These are phyloP conservation scores for Pestalotiopsis sp. DNA, from an alignment of 2,329 filamentous ascomycete species.

Conservation along the genomic window DNA sequence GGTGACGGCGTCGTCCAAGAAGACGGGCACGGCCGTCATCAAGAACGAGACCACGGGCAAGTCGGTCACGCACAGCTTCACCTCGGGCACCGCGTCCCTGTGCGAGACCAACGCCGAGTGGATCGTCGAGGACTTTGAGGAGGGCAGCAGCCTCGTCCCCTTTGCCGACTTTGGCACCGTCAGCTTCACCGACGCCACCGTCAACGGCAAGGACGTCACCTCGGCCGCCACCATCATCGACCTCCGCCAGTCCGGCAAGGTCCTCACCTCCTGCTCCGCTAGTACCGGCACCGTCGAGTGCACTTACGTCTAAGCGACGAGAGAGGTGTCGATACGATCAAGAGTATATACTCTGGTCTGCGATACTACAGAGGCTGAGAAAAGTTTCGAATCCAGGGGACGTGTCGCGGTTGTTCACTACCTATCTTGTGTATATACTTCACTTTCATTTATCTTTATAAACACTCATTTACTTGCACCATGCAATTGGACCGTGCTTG, in stretches of 20 bases:
- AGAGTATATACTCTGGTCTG: not conserved
- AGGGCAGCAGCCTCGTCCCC: conserved; percentile 40
- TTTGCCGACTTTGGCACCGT: conserved; percentile 50
- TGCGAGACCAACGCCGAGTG: conserved; percentile 63
- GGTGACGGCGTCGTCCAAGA: conserved; percentile 40
- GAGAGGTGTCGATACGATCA: not conserved
- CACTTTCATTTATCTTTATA: not conserved
- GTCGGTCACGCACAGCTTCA: conserved; percentile 55
- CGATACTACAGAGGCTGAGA: not conserved
- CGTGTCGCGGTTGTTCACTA: not conserved
- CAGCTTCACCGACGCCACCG: conserved; percentile 41
- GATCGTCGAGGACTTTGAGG: conserved; percentile 61
- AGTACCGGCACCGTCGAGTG: conserved; percentile 22
- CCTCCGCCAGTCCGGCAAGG: conserved; percentile 41
- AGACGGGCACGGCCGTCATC: conserved; percentile 46
- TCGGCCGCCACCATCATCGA: conserved; percentile 45
- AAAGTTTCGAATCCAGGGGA: not conserved
- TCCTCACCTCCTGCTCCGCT: conserved; percentile 35
- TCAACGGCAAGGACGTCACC: conserved; percentile 34
- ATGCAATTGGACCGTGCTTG: not conserved
- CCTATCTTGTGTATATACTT: not conserved
- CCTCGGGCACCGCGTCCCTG: conserved; percentile 41
- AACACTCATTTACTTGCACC: not conserved
- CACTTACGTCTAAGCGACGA: conserved; percentile 8
- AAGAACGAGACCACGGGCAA: conserved; percentile 56